Base-by-base conservation (phyloP, 108 stramenopile species). In the Poteriospumella lacustris region DNA sequence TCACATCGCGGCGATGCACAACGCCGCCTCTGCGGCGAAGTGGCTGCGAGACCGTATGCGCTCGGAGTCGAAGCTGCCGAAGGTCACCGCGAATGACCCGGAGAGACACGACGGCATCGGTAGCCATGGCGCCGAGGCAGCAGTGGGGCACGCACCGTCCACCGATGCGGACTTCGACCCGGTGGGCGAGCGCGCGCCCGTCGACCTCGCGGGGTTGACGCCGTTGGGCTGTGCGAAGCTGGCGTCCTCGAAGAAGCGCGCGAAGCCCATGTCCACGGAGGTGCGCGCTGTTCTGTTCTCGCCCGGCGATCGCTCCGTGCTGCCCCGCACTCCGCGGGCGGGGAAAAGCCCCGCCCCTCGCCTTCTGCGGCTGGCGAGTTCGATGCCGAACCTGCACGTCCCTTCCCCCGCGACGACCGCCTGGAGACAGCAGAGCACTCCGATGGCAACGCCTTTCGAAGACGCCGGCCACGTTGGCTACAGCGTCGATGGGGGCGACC, bases 201-300 rank as follows among this genome's bases (percentile, higher is more conserved):
- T 73, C 3, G 70, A 73, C 42, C 12, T 73, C 38, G 31, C 70
- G 5, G 70, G 70, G 36, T 33, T 33, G 44, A 73, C 70, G 5
- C 70, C 70, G 5, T 33, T 73, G 33, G 70, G 70, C 12, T 38
- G 33, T 15, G 70, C 70, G 3, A 64, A 64, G 36, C 5, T 33
- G 5, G 28, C 38, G 33, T 3, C 19, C 26, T 33, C 26, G 36
- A 31, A 31, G 3, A 44, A 56, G 28, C 12, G 5, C 3, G 5
- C 70, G 9, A 19, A 3, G 26, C n/a, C n/a, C 24, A n/a, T n/a
- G n/a, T n/a, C n/a, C n/a, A n/a, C n/a, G n/a, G n/a, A n/a, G n/a
- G 24, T 73, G 26, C 31, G 36, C 31, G 36, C 9, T 19, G 28
- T 9, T 19, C 24, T 73, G 36, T 73, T 42, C 31, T 26, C 12